phyloP scores from a whole-genome alignment of 2,329 filamentous ascomycete species.

The Dryadomyces quercus-mongolicae region DNA sequence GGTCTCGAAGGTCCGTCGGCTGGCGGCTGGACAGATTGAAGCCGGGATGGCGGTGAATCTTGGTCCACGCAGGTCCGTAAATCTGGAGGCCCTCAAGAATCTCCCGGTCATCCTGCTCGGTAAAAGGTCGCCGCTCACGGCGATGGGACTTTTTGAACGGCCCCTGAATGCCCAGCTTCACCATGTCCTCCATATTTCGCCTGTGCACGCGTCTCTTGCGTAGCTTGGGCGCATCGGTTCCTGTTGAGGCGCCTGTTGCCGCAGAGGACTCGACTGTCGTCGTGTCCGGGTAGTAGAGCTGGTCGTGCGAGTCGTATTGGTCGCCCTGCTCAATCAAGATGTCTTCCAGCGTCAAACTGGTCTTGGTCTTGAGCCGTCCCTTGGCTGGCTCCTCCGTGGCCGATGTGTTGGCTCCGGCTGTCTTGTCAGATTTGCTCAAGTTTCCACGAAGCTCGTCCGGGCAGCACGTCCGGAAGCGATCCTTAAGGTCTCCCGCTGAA shows the following conservation, averaged over 20 bases:
- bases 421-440: constrained; percentile 14
- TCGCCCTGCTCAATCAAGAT: constrained; percentile 39
- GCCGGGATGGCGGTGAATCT: constrained; percentile 47
- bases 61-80: constrained; percentile 54
- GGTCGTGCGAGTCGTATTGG: constrained; percentile 12
- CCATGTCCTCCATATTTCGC: constrained; percentile 30
- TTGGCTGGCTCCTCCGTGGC: constrained; percentile 5
- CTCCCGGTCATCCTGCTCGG: constrained; percentile 48
- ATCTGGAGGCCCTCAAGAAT: constrained; percentile 47
- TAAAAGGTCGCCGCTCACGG: constrained; percentile 48
- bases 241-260: not conserved
- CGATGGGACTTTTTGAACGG: constrained; percentile 52
- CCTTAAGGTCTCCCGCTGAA: constrained; percentile 51
- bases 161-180: constrained; percentile 43
- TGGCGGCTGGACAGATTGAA: constrained; percentile 47
- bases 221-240: constrained; percentile 15
- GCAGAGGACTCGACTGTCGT: constrained; percentile 3
- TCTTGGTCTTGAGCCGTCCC: constrained; percentile 25
- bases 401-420: not conserved
- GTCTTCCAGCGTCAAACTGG: constrained; percentile 40
- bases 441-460: constrained; percentile 44
- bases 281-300: not conserved
- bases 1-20: constrained; percentile 51
- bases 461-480: constrained; percentile 54
- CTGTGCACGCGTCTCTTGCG: constrained; percentile 28